Conservation (phyloP, 1,139 yeast genomes). For the Geotrichum bryndzae region DNA sequence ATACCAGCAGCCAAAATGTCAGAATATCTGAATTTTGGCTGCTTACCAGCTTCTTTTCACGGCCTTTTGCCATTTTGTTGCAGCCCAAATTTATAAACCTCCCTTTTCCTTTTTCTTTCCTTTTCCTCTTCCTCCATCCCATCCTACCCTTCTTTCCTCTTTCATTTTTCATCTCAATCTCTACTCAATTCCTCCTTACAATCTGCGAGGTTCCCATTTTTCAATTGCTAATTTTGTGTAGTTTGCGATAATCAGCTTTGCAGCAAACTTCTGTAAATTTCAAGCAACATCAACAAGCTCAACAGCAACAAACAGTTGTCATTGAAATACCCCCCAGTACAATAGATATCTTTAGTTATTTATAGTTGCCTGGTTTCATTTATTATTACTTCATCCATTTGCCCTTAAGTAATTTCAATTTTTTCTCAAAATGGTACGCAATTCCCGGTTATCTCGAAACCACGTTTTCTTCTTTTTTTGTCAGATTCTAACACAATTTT, state of each 20-base stretch:
- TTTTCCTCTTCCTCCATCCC: not conserved
- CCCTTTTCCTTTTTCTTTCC: not conserved
- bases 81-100: not conserved
- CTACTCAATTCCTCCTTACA: not conserved
- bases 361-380: not conserved
- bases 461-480: not conserved
- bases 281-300: not conserved
- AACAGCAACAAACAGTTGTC: not conserved
- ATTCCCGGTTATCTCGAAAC: not conserved
- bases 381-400: not conserved
- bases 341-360: not conserved
- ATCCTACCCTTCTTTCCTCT: not conserved
- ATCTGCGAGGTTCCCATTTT: not conserved
- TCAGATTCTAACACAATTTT: not conserved
- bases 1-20: not conserved
- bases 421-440: constrained; percentile 1
- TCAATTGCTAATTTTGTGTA: not conserved
- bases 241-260: not conserved
- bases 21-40: not conserved
- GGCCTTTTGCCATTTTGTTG: not conserved
- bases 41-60: not conserved
- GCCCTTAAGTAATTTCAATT: not conserved
- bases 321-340: not conserved
- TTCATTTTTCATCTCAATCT: not conserved
- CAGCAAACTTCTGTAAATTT: not conserved